phyloP scores from a whole-genome alignment of 23 red algal species.

The Gracilariopsis chorda region DNA sequence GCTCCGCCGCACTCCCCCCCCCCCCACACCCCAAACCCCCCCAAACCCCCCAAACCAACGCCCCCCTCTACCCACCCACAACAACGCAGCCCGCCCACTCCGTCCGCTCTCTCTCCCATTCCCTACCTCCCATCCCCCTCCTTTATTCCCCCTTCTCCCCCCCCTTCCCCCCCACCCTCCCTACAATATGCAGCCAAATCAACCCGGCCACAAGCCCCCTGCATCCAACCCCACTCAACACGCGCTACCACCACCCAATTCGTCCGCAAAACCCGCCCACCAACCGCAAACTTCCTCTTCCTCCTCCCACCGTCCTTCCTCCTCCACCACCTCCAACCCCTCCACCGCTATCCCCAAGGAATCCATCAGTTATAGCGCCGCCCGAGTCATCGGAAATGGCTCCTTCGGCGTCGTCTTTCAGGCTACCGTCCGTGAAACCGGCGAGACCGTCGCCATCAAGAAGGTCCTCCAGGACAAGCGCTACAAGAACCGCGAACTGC shows the following conservation, averaged over 20 bases:
- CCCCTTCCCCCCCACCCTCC: not conserved
- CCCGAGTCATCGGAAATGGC: slow-evolving; percentile 92
- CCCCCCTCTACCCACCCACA: not conserved
- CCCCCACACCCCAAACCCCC: slow-evolving; percentile 10
- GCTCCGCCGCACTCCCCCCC: not conserved
- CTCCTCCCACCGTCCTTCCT: not conserved
- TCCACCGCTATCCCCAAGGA: slow-evolving; percentile 51
- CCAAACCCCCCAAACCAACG: not conserved
- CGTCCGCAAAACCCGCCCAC: not conserved
- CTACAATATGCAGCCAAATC: slow-evolving; percentile 6
- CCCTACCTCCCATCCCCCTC: not conserved
- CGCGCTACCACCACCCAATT: not conserved
- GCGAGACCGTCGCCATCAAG: slow-evolving; percentile 97
- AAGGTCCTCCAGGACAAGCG: slow-evolving; percentile 99
- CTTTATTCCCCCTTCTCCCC: not conserved
- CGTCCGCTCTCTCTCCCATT: not conserved
- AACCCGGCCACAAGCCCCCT: not conserved
- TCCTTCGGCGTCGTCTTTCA: slow-evolving; percentile 98
- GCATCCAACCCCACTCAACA: not conserved
- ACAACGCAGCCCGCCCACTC: not conserved
- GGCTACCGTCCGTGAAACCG: slow-evolving; percentile 97
- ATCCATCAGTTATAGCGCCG: slow-evolving; percentile 87
- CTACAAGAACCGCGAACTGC: slow-evolving; percentile 97
- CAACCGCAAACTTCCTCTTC: not conserved
- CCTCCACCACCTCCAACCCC: slow-evolving; percentile 11